These are phyloP conservation scores for Candida germanica DNA, from an alignment of 805 yeast species.

Conservation along the genomic window DNA sequence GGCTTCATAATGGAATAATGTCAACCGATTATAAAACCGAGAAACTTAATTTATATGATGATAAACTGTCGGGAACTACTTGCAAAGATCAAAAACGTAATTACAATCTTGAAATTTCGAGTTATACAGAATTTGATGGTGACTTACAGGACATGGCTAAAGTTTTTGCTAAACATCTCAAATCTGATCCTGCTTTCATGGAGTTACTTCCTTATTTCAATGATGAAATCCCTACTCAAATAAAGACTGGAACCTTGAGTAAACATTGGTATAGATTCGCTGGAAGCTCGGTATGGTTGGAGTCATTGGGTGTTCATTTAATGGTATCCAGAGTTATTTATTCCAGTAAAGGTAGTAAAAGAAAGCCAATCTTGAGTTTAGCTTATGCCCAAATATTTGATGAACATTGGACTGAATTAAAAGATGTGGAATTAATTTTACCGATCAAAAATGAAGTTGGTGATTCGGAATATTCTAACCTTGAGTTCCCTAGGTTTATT, in stretches of 20 bases:
- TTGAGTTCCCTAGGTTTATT: slow-evolving; percentile 24
- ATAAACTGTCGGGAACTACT: slow-evolving; percentile 1
- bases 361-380: slow-evolving; percentile 38
- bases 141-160: slow-evolving; percentile 8
- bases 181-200: slow-evolving; percentile 11
- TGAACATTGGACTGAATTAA: slow-evolving; percentile 44
- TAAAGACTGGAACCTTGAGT: slow-evolving; percentile 16
- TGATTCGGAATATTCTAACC: slow-evolving; percentile 3
- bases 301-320: slow-evolving; percentile 46
- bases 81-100: slow-evolving; percentile 7
- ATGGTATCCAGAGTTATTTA: slow-evolving; percentile 45
- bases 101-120: slow-evolving; percentile 8
- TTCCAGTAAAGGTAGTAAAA: slow-evolving; percentile 24
- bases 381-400: slow-evolving; percentile 46
- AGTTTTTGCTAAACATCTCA: slow-evolving; percentile 7
- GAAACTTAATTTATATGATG: slow-evolving; percentile 5
- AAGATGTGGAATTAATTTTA: slow-evolving; percentile 19
- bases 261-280: slow-evolving; percentile 46
- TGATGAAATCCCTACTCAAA: slow-evolving; percentile 18
- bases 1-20: slow-evolving; percentile 4
- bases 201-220: slow-evolving; percentile 26
- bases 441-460: slow-evolving; percentile 15
- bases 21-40: slow-evolving; percentile 6
- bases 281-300: slow-evolving; percentile 52
- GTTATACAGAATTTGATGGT: slow-evolving; percentile 6